A percentile compares a stretch with the other conserved stretches of the same genome.
Evolutionary conservation across 129 eudicot species (phyloP).

Genomic region (Saussurea involucrata): DNA sequence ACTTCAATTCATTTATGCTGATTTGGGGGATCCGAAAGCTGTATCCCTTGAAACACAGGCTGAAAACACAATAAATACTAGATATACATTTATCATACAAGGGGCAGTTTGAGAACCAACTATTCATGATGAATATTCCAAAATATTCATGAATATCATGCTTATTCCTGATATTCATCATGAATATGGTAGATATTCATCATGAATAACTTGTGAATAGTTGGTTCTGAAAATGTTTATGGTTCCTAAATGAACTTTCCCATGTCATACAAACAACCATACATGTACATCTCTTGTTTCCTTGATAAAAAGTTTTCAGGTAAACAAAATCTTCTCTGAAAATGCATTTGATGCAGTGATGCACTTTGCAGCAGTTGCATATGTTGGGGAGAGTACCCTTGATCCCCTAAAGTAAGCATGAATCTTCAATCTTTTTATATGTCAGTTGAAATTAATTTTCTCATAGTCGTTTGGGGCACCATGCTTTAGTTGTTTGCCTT

Average conservation of each 20-base stretch:
- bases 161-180: neutral
- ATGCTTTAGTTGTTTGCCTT: neutral
- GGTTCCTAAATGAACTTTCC: neutral
- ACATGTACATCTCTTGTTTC: conserved; percentile 31
- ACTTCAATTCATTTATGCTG: conserved; percentile 84
- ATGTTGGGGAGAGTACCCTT: conserved; percentile 89
- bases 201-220: neutral
- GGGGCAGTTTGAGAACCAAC: neutral
- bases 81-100: neutral
- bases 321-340: conserved; percentile 60
- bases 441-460: neutral
- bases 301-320: conserved; percentile 50
- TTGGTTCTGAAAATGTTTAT: neutral
- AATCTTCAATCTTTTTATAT: neutral
- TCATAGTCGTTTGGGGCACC: neutral
- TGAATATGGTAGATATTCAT: neutral
- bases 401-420: conserved; percentile 69
- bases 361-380: conserved; percentile 97
- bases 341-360: conserved; percentile 96
- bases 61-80: neutral
- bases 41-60: conserved; percentile 49
- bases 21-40: conserved; percentile 71
- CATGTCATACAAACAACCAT: neutral
- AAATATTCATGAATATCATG: neutral
- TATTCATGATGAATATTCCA: neutral